Base-by-base conservation (phyloP, 2,329 filamentous ascomycete genomes). In the Colletotrichum chrysophilum region DNA sequence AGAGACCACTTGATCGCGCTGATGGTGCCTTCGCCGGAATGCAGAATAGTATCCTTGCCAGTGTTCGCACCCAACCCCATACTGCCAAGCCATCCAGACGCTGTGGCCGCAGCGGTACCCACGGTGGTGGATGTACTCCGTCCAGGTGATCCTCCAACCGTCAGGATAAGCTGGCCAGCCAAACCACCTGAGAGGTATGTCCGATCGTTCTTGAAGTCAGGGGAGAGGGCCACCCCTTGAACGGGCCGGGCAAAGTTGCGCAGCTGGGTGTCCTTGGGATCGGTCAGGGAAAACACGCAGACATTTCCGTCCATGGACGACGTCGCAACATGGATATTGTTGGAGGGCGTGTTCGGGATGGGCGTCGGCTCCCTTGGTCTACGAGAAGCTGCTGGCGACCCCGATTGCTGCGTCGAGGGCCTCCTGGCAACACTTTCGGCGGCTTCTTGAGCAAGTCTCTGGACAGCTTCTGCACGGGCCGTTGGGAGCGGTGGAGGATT, bases 291-390 rank as follows among this genome's bases (percentile, higher is more conserved):
- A 74, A 96, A 93, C 1, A 99, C 92, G 80, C 97, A 98, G 16
- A 99, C 95, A 81, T 98, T 96, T 21, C 97, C 97, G 83, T 99
- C 97, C 82, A 98, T 95, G 0, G 97, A 98, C 1, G 97, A 95
- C 2, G 96, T 98, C 2, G 94, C 96, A 78, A 99, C 94, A 83
- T 97, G 95, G 55, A 99, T 98, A 70, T 96, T 93, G 80, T 98
- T 98, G 3, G 95, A 96, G 0, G 95, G 94, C 0, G 90, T 95
- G 75, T 93, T 92, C 1, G 94, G 92, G 3, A 98, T 87, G 1
- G 89, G 86, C 1, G 87, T 84, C 1, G 86, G 84, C 77, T 94
- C 89, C 16, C 85, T 89, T 7, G 86, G 85, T 71, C 86, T 88
- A 73, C 90, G 88, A 14, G 91, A 89, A 9, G 88, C 85, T 9